These are phyloP conservation scores for Plasmodium gaboni DNA, from an alignment of 169 alveolate genomes.

Conservation along the genomic window DNA sequence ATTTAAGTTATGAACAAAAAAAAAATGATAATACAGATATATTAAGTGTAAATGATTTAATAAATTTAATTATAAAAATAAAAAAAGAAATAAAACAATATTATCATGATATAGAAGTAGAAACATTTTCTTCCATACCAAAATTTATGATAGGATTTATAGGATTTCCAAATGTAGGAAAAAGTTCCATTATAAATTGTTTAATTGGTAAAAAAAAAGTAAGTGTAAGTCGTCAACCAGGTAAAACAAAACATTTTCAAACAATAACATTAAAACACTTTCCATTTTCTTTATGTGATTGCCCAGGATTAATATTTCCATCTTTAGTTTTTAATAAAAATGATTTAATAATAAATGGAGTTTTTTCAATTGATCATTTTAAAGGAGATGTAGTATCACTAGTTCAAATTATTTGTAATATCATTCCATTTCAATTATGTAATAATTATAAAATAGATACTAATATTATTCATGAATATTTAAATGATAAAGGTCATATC, in stretches of 20 bases:
- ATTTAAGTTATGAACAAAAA: constrained; percentile 50
- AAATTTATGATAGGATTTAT: constrained; percentile 95
- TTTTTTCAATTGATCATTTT: constrained; percentile 96
- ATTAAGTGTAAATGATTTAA: constrained; percentile 78
- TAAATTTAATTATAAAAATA: constrained; percentile 71
- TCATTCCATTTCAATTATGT: constrained; percentile 92
- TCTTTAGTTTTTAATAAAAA: constrained; percentile 95
- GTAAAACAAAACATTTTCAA: constrained; percentile 98
- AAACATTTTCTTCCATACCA: constrained; percentile 45
- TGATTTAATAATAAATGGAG: constrained; percentile 97
- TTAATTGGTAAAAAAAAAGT: constrained; percentile 94
- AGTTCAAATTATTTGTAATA: constrained; percentile 94
- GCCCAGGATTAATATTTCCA: constrained; percentile 98
- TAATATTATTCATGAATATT: constrained; percentile 49
- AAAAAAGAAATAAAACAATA: constrained; percentile 44
- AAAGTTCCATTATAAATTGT: constrained; percentile 98
- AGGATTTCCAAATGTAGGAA: constrained; percentile 99
- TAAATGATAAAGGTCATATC: constrained; percentile 80
- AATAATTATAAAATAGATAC: constrained; percentile 75
- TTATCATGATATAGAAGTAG: constrained; percentile 63
- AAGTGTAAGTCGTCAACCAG: constrained; percentile 97
- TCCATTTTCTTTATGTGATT: constrained; percentile 95
- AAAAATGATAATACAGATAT: constrained; percentile 72
- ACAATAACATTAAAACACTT: constrained; percentile 88
- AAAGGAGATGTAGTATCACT: constrained; percentile 93